A percentile compares a stretch with the other conserved stretches of the same genome.
These are phyloP conservation scores for Heterococcus sp. DNA, from an alignment of 108 stramenopile species.

Conservation along the genomic window DNA sequence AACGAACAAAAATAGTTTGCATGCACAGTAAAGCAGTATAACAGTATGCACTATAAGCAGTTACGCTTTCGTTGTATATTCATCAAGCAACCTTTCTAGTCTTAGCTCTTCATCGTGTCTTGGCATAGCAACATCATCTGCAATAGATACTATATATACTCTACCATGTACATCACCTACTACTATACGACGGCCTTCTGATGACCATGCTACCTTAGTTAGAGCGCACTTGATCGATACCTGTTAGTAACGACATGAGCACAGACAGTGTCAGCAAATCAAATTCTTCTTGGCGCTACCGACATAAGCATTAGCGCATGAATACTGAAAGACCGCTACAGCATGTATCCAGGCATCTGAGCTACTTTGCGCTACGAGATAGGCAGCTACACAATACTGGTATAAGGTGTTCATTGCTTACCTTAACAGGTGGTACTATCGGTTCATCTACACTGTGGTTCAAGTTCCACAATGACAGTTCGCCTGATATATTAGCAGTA, in stretches of 20 bases:
- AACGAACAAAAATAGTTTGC: neutral
- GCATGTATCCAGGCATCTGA: too few relatives aligned
- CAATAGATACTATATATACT: neutral
- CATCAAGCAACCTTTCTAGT: neutral
- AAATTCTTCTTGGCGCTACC: too few relatives aligned
- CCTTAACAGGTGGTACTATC: conserved; percentile 30
- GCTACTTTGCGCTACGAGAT: too few relatives aligned
- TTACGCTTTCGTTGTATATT: neutral
- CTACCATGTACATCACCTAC: neutral
- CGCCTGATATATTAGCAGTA: conserved; percentile 31
- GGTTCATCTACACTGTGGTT: conserved; percentile 32
- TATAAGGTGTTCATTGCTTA: too few relatives aligned
- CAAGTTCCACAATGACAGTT: conserved; percentile 34
- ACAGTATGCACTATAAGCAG: neutral
- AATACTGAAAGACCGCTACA: too few relatives aligned
- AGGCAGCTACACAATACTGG: too few relatives aligned
- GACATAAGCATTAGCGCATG: too few relatives aligned
- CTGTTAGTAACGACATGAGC: neutral
- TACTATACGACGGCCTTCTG: neutral
- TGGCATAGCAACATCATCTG: neutral
- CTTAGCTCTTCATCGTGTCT: neutral
- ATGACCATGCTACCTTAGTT: neutral
- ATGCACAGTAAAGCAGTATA: neutral
- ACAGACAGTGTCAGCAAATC: too few relatives aligned
- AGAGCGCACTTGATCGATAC: neutral